Conservation (phyloP, 2,329 filamentous ascomycete genomes). For the Alternaria consortialis region DNA sequence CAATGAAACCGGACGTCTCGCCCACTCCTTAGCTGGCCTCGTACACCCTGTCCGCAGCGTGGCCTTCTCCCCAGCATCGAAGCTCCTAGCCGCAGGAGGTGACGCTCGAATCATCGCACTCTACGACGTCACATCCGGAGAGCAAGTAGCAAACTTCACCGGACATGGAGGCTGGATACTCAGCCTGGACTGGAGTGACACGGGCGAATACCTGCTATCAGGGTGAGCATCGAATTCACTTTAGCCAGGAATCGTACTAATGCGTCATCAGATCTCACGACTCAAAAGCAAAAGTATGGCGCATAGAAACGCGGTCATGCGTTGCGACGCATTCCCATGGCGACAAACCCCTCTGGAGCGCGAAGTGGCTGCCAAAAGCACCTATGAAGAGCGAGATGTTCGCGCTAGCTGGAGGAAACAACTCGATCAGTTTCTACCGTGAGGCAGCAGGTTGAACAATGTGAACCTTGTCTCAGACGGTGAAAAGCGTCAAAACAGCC, state of each 20-base stretch:
- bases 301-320: constrained; percentile 80
- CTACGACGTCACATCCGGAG: constrained; percentile 91
- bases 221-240: constrained; percentile 59
- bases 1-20: constrained; percentile 84
- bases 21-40: constrained; percentile 86
- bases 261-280: constrained; percentile 73
- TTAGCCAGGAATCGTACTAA: neutral
- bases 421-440: constrained; percentile 50
- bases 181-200: constrained; percentile 90
- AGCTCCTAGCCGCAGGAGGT: constrained; percentile 85
- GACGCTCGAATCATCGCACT: constrained; percentile 88
- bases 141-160: constrained; percentile 85
- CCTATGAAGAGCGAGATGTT: constrained; percentile 52
- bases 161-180: constrained; percentile 89
- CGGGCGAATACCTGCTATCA: constrained; percentile 88
- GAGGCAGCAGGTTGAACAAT: constrained; percentile 50
- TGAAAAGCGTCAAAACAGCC: neutral
- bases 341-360: constrained; percentile 57
- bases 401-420: constrained; percentile 50
- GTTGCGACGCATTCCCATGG: constrained; percentile 95
- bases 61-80: constrained; percentile 86
- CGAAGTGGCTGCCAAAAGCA: constrained; percentile 51
- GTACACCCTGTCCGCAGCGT: constrained; percentile 86
- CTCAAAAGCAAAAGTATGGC: constrained; percentile 96
- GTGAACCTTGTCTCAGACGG: neutral